A percentile compares a stretch with the other conserved stretches of the same genome.
These are phyloP conservation scores for Lachnellula willkommii DNA, from an alignment of 2,329 filamentous ascomycete species.

Conservation along the genomic window DNA sequence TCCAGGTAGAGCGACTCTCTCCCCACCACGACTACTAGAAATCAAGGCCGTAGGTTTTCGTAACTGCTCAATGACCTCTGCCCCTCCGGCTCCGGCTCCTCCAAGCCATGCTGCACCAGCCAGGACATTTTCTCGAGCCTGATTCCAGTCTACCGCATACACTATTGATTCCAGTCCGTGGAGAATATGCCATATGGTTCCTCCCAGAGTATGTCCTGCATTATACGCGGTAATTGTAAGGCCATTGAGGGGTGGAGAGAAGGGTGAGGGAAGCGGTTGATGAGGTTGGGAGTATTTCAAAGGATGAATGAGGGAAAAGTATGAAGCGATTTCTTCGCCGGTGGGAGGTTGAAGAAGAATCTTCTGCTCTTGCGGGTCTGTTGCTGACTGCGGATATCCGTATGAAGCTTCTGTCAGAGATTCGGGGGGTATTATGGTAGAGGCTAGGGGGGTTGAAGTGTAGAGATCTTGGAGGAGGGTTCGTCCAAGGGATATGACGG, in stretches of 20 bases:
- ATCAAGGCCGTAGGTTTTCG: conserved; percentile 90
- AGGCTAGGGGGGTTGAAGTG: conserved; percentile 78
- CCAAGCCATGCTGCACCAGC: conserved; percentile 91
- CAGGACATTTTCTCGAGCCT: conserved; percentile 91
- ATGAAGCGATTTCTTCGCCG: conserved; percentile 81
- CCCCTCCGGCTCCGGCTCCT: conserved; percentile 70
- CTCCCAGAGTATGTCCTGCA: conserved; percentile 89
- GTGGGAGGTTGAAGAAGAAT: conserved; percentile 66
- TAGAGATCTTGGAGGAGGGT: conserved; percentile 91
- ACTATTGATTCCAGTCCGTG: conserved; percentile 95
- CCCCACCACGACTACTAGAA: conserved; percentile 79
- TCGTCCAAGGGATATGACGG: conserved; percentile 87
- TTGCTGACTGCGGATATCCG: conserved; percentile 47
- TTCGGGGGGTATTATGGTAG: conserved; percentile 70
- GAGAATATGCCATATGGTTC: conserved; percentile 98
- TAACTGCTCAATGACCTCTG: conserved; percentile 88
- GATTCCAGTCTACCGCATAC: conserved; percentile 97
- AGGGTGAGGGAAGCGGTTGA: conserved; percentile 79
- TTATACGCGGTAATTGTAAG: conserved; percentile 96
- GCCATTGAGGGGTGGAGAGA: conserved; percentile 82
- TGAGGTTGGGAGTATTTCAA: conserved; percentile 97
- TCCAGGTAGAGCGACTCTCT: conserved; percentile 63
- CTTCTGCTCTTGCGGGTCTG: conserved; percentile 44
- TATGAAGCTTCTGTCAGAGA: conserved; percentile 64
- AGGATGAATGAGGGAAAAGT: conserved; percentile 85